phyloP scores from a whole-genome alignment of 1,284 basidiomycete genomes.

The Exsudoporus floridanus region DNA sequence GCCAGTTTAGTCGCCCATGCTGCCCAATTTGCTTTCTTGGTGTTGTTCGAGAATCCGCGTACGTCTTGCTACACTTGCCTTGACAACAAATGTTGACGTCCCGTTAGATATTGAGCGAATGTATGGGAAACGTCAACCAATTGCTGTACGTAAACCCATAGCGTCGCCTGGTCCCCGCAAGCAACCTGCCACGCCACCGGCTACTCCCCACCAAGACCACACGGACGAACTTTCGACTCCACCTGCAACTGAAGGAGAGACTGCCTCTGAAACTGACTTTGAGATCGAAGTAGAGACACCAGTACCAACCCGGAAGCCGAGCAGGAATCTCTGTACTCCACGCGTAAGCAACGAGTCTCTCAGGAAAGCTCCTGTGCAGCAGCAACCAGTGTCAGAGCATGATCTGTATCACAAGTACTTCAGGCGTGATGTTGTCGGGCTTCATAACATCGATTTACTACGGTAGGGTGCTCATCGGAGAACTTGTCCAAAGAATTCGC shows the following conservation, averaged over 20 bases:
- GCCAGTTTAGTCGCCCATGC: slow-evolving; percentile 92
- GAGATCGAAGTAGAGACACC: slow-evolving; percentile 71
- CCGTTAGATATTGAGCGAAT: slow-evolving; percentile 84
- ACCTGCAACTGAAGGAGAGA: slow-evolving; percentile 69
- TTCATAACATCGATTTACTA: slow-evolving; percentile 83
- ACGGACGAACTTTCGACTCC: slow-evolving; percentile 49
- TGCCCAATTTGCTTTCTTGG: slow-evolving; percentile 92
- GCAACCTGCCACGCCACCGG: slow-evolving; percentile 1
- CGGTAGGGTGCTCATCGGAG: slow-evolving; percentile 49
- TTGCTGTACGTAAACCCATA: slow-evolving; percentile 80
- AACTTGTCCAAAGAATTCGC: slow-evolving; percentile 14
- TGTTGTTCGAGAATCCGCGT: slow-evolving; percentile 98
- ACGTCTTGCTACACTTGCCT: slow-evolving; percentile 35
- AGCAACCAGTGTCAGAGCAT: slow-evolving; percentile 63
- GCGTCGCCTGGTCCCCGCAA: slow-evolving; percentile 20
- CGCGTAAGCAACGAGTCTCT: slow-evolving; percentile 6
- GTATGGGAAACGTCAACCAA: slow-evolving; percentile 85
- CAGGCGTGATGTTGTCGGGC: slow-evolving; percentile 80
- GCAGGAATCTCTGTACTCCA: neutral
- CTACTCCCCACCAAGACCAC: slow-evolving; percentile 5
- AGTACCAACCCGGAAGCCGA: slow-evolving; percentile 13
- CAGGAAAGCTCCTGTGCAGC: slow-evolving; percentile 10
- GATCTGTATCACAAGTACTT: slow-evolving; percentile 92
- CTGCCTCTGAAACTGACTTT: slow-evolving; percentile 62
- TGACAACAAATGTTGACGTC: slow-evolving; percentile 2